These are phyloP conservation scores for Astrothelium subdiscretum DNA, from an alignment of 495 filamentous ascomycete species.

Conservation along the genomic window DNA sequence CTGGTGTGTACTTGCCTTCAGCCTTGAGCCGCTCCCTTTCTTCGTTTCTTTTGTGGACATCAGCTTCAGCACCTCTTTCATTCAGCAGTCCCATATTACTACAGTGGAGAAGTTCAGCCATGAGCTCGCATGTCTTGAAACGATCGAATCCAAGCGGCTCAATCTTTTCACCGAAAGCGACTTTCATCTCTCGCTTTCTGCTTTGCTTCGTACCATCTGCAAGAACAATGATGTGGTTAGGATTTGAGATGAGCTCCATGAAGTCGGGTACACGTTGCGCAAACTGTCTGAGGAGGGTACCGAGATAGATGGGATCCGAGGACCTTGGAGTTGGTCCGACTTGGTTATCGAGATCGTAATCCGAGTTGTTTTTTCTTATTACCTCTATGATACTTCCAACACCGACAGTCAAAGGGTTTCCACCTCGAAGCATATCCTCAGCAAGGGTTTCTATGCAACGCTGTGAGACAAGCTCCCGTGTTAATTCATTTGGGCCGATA, in stretches of 20 bases:
- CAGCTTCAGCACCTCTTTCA: constrained; percentile 79
- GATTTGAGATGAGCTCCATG: constrained; percentile 72
- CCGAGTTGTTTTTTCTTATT: constrained; percentile 98
- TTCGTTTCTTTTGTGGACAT: constrained; percentile 66
- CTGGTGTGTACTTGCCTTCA: constrained; percentile 44
- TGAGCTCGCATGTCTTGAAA: constrained; percentile 98
- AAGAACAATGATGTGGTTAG: constrained; percentile 48
- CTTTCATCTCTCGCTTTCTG: constrained; percentile 55
- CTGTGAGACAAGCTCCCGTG: constrained; percentile 86
- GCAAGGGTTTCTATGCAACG: constrained; percentile 73
- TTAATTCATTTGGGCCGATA: constrained; percentile 95
- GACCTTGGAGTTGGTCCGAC: constrained; percentile 64
- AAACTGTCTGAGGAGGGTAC: constrained; percentile 81
- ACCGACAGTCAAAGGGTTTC: constrained; percentile 89
- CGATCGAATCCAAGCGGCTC: constrained; percentile 94
- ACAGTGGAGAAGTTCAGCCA: constrained; percentile 95
- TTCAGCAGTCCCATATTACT: constrained; percentile 98
- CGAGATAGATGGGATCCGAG: constrained; percentile 93
- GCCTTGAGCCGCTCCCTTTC: constrained; percentile 68
- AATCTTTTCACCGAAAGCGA: constrained; percentile 80
- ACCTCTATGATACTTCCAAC: constrained; percentile 98
- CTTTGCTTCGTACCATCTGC: constrained; percentile 47
- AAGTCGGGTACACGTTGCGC: constrained; percentile 89
- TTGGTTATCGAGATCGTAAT: constrained; percentile 88
- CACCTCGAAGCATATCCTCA: constrained; percentile 81